Percentiles rank a stretch among this genome's conserved stretches.
These are phyloP conservation scores for Ogataea allantospora DNA, from an alignment of 805 yeast species.

Conservation along the genomic window DNA sequence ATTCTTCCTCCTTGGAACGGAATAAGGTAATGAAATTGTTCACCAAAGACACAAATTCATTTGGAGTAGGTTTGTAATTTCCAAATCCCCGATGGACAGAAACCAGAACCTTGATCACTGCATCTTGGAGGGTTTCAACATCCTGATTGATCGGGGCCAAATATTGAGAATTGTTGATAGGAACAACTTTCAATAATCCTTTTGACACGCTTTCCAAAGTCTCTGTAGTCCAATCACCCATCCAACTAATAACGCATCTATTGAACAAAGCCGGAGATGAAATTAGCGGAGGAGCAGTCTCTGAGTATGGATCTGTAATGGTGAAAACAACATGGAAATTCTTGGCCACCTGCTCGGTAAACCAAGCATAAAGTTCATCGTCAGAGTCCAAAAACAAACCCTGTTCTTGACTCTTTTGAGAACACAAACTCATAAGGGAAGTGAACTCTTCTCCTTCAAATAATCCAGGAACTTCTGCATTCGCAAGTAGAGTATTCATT, in stretches of 20 bases:
- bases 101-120: conserved; percentile 46
- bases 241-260: conserved; percentile 84
- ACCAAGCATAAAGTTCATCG: conserved; percentile 75
- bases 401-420: conserved; percentile 52
- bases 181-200: conserved; percentile 33
- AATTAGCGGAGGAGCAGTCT: conserved; percentile 43
- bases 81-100: conserved; percentile 39
- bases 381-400: conserved; percentile 65
- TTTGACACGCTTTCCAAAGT: conserved; percentile 52
- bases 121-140: conserved; percentile 28
- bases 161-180: conserved; percentile 51
- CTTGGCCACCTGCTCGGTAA: conserved; percentile 58
- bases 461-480: conserved; percentile 88
- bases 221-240: conserved; percentile 73
- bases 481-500: conserved; percentile 91
- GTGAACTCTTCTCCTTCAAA: conserved; percentile 72
- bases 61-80: conserved; percentile 42
- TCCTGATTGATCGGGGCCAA: conserved; percentile 31
- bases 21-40: conserved; percentile 44
- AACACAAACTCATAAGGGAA: conserved; percentile 51
- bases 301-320: conserved; percentile 50
- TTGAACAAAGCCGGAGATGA: conserved; percentile 88
- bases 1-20: conserved; percentile 40
- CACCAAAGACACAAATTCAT: conserved; percentile 52
- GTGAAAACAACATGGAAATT: conserved; percentile 85